Evolutionary conservation across 805 yeast genomes (phyloP).

Genomic region (Candida ovalis): DNA sequence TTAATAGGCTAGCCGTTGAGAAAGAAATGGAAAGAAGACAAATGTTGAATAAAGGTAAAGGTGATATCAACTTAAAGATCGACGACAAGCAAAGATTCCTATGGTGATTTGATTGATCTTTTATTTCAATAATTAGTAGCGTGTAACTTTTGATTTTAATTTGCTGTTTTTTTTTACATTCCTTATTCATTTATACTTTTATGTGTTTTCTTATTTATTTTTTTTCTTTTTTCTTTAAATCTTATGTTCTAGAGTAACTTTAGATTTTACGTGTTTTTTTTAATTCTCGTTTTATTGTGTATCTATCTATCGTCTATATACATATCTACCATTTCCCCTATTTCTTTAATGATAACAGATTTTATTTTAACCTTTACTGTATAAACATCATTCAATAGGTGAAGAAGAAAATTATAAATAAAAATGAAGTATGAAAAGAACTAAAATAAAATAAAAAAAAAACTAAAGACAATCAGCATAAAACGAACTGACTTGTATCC

Average conservation of each 20-base stretch:
- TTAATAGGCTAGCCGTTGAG: conserved; percentile 25
- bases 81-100: background rate
- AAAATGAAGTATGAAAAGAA: too few species aligned
- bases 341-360: background rate
- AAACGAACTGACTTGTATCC: too few species aligned
- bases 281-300: background rate
- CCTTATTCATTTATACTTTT: background rate
- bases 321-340: background rate
- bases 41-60: conserved; percentile 7
- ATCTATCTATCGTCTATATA: background rate
- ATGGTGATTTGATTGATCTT: background rate
- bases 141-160: background rate
- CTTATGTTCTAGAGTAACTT: too few species aligned
- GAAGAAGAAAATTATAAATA: background rate
- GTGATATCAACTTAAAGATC: background rate
- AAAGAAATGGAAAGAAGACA: conserved; percentile 28
- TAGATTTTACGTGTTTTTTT: background rate
- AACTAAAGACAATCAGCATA: too few species aligned
- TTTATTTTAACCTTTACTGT: background rate
- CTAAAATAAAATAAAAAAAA: too few species aligned
- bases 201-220: background rate
- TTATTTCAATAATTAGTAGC: background rate
- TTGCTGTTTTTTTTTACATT: background rate
- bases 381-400: background rate
- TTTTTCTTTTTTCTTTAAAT: background rate